Evolutionary conservation across 306 rosid genomes (phyloP).

Genomic region (Ormosia emarginata): DNA sequence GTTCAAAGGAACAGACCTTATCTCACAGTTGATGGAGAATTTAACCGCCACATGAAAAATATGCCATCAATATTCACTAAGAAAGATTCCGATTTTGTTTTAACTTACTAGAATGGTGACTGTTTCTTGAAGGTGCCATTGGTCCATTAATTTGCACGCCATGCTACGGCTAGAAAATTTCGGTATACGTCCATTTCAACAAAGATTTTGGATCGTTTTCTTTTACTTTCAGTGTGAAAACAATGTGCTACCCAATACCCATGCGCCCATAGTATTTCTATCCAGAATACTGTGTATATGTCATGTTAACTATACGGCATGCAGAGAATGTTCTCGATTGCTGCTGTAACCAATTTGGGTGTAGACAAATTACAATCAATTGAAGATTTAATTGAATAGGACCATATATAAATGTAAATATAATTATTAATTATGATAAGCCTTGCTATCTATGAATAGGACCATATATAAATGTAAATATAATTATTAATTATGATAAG

Average conservation of each 20-base stretch:
- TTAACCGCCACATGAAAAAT: not conserved
- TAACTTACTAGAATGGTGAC: too few species aligned
- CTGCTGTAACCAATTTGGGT: not conserved
- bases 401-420: not conserved
- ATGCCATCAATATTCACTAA: not conserved
- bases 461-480: not conserved
- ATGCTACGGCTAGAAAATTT: not conserved
- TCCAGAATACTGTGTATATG: not conserved
- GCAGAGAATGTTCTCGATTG: not conserved
- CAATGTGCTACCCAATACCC: constrained; percentile 10
- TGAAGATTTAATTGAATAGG: not conserved
- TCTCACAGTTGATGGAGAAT: too few species aligned
- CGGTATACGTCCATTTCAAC: constrained; percentile 13
- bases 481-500: not conserved
- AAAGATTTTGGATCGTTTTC: not conserved
- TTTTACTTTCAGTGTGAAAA: not conserved
- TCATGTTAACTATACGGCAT: not conserved
- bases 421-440: not conserved
- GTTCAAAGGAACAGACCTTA: too few species aligned
- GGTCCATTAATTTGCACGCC: not conserved
- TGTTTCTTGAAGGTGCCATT: not conserved
- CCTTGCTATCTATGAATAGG: not conserved
- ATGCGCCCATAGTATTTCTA: not conserved
- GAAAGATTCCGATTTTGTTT: not conserved
- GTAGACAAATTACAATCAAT: not conserved